Evolutionary conservation across 2,329 filamentous ascomycete genomes (phyloP), one percentile per base, ranked within the genome.

Genomic region (Fulvia fulva): DNA sequence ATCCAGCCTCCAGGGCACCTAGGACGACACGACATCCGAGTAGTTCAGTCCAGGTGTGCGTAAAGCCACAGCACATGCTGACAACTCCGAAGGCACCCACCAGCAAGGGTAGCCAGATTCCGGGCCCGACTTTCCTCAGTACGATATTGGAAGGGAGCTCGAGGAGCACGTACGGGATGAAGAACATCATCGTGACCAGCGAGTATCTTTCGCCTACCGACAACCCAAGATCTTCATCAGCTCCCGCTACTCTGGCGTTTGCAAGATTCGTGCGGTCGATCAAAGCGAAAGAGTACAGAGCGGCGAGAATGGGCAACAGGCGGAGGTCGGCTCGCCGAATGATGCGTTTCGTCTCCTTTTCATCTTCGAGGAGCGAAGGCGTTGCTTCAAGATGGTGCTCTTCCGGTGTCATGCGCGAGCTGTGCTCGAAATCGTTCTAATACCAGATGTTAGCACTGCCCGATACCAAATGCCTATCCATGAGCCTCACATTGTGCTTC

Each of bases 181-280:
- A 76, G 63, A 76, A 75, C 46, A 74, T 64, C 56, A 74, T 69
- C 1, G 75, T 64, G 5, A 73, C 71, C 51, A 75, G 67, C 26
- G 74, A 75, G 63, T 75, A 76, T 25, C 72, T 66, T 16, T 70
- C 62, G 5, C 67, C 68, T 19, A 60, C 51, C 6, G 54, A 58
- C 67, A 75, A 71, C 9, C 70, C 53, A 7, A 76, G 65, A 41
- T 76, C 74, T 45, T 70, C 37, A 46, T 55, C 50, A 30, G 58
- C 53, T 23, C 56, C 56, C n/a, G 56, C 56, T 8, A 60, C 59
- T 14, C 58, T 41, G 16, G 62, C 62, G 32, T 64, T 62, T 12
- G 55, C 53, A 14, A 65, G 52, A 37, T 65, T 63, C 23, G 59
- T 56, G 11, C 63, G 58, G 51, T 65, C 63, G 54, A 65, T 62